Percentiles rank a stretch among this genome's conserved stretches.
These are phyloP conservation scores for Globisporangium apiculatum DNA, from an alignment of 352 stramenopile species.

Conservation along the genomic window DNA sequence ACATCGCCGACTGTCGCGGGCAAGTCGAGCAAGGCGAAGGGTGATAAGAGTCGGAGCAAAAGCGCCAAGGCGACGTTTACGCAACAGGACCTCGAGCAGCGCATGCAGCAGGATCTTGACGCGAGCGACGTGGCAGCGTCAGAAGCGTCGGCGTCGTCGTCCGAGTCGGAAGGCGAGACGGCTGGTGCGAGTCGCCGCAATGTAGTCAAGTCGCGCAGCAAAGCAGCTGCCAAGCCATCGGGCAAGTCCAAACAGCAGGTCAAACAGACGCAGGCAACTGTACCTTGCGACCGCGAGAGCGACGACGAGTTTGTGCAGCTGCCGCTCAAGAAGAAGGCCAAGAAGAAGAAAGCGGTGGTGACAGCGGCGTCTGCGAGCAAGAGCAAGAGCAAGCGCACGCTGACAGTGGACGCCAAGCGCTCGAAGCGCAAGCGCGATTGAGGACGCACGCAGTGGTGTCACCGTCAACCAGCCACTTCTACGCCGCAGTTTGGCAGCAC, in stretches of 20 bases:
- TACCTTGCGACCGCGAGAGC: conserved; percentile 1
- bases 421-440: conserved; percentile 33
- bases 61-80: conserved; percentile 15
- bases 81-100: conserved; percentile 53
- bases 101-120: conserved; percentile 57
- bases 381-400: neutral
- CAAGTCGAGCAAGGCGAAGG: conserved; percentile 3
- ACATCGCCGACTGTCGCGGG: conserved; percentile 44
- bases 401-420: conserved; percentile 5
- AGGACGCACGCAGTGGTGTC: neutral
- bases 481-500: too few relatives aligned
- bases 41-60: conserved; percentile 10
- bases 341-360: conserved; percentile 16
- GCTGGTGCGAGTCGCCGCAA: conserved; percentile 4
- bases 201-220: neutral
- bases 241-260: conserved; percentile 6
- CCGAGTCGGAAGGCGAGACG: conserved; percentile 11
- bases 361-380: conserved; percentile 6
- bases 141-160: conserved; percentile 6
- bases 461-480: too few relatives aligned
- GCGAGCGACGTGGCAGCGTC: neutral
- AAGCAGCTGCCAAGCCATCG: conserved; percentile 4
- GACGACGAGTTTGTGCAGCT: conserved; percentile 23
- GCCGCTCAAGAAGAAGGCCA: conserved; percentile 45
- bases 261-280: conserved; percentile 4